A percentile compares a stretch with the other conserved stretches of the same genome.
Conservation (phyloP, 768 basidiomycete species). For the Mycena crocata region DNA sequence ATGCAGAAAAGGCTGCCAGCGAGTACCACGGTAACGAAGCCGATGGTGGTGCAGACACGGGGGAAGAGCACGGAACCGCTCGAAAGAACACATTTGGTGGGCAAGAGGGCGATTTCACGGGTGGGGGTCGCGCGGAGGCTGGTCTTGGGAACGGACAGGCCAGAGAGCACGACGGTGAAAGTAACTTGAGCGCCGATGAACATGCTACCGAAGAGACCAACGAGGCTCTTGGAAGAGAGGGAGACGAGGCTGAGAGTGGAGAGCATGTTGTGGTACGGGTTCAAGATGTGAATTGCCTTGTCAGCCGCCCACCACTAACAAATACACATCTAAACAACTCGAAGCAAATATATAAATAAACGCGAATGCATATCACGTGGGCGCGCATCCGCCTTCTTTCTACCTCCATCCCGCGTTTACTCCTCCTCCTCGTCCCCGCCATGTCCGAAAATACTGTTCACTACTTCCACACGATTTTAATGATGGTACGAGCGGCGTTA, state of each 20-base stretch:
- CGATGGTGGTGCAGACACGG: background rate
- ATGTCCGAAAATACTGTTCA: too few species aligned
- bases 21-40: background rate
- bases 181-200: background rate
- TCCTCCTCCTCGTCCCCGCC: too few species aligned
- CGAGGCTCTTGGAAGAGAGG: background rate
- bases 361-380: too few species aligned
- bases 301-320: too few species aligned
- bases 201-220: background rate
- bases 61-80: background rate
- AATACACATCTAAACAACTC: too few species aligned
- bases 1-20: background rate
- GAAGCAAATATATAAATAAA: too few species aligned
- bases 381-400: too few species aligned
- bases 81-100: background rate
- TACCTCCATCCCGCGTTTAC: too few species aligned
- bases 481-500: too few species aligned
- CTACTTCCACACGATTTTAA: too few species aligned
- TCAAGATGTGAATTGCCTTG: conserved; percentile 16
- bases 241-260: background rate
- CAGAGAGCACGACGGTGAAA: background rate
- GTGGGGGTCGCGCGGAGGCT: background rate
- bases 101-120: background rate
- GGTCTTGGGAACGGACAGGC: conserved; percentile 7
- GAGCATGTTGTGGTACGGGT: conserved; percentile 9